Base-by-base conservation (phyloP, 495 filamentous ascomycete genomes). In the Daldinia childiae region DNA sequence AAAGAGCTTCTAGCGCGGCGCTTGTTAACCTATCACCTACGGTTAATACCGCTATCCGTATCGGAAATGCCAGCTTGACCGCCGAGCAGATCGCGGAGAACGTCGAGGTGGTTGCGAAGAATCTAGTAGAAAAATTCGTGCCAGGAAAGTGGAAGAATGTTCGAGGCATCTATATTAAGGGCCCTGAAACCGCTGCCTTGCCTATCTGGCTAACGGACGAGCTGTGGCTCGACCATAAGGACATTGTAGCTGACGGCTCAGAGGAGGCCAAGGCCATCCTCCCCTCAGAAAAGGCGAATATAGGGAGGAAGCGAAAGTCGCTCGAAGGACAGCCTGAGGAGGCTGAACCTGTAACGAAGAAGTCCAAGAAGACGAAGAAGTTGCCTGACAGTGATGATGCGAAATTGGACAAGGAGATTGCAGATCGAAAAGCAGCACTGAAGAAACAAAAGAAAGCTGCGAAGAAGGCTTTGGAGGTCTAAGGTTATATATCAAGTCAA, bases 151-250 rank as follows among this genome's bases (percentile, higher is more conserved):
- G 94, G 94, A 87, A 87, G 66, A 93, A 92, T 76, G 87, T 98
- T 57, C 89, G 90, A 79, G 86, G 87, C 54, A 78, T 98, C 52
- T 93, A 97, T 81, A 84, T 99, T 80, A 99, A 98, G 84, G 75
- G 73, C 15, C 89, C 92, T 9, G 88, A 90, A 71, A 96, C 93
- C 9, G 91, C 88, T 65, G 93, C 94, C 12, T 82, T 99, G 72
- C 95, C 95, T 14, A 89, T 99, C 67, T 99, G 93, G 91, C 83
- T 98, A 75, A 91, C 95, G 8, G 88, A 90, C 74, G 92, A 98
- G 82, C 81, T 99, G 58, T 99, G 94, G 93, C 82, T 91, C 34
- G 91, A 93, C 58, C 91, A 94, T 69, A 83, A 72, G 57, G 92
- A 97, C 79, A 90, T 98, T 5, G 80, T 97, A 6, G 80, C 86